These are phyloP conservation scores for Calamus simplicifolius DNA, from an alignment of 176 grass and related monocot species.

Conservation along the genomic window DNA sequence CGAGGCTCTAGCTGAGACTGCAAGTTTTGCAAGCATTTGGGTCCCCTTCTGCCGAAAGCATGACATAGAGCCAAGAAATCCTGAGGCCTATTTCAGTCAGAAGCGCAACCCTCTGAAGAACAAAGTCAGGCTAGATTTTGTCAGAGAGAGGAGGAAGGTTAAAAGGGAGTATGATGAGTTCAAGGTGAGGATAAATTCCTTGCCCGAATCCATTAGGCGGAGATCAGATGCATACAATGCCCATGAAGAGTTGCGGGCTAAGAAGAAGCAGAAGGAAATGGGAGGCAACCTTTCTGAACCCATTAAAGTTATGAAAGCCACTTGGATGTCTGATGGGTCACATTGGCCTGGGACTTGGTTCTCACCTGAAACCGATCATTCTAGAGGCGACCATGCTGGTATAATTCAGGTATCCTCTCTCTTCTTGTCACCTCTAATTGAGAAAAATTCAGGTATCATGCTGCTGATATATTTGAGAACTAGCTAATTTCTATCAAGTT, in stretches of 20 bases:
- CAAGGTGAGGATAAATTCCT: slow-evolving; percentile 65
- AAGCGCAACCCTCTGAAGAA: slow-evolving; percentile 71
- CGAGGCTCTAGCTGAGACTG: slow-evolving; percentile 80
- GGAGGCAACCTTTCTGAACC: neutral
- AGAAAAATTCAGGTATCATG: too few relatives aligned
- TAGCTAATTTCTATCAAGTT: too few relatives aligned
- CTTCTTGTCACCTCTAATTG: neutral
- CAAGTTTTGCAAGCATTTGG: slow-evolving; percentile 69
- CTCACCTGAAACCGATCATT: slow-evolving; percentile 32
- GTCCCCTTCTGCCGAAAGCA: slow-evolving; percentile 93
- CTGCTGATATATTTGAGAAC: too few relatives aligned
- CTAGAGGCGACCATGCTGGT: slow-evolving; percentile 75
- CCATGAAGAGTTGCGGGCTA: slow-evolving; percentile 60
- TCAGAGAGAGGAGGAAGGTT: slow-evolving; percentile 70
- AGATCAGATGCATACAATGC: slow-evolving; percentile 91
- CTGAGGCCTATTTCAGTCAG: slow-evolving; percentile 65
- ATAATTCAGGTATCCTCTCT: slow-evolving; percentile 65
- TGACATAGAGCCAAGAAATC: slow-evolving; percentile 64
- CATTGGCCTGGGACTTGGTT: slow-evolving; percentile 83
- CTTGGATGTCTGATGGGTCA: slow-evolving; percentile 87
- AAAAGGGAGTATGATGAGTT: slow-evolving; percentile 98
- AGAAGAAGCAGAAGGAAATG: slow-evolving; percentile 40
- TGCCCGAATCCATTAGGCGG: slow-evolving; percentile 59
- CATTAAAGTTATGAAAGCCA: slow-evolving; percentile 31
- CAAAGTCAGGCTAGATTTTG: slow-evolving; percentile 75